Conservation (phyloP, 2,329 filamentous ascomycete species). For the Bimuria novae-zelandiae region DNA sequence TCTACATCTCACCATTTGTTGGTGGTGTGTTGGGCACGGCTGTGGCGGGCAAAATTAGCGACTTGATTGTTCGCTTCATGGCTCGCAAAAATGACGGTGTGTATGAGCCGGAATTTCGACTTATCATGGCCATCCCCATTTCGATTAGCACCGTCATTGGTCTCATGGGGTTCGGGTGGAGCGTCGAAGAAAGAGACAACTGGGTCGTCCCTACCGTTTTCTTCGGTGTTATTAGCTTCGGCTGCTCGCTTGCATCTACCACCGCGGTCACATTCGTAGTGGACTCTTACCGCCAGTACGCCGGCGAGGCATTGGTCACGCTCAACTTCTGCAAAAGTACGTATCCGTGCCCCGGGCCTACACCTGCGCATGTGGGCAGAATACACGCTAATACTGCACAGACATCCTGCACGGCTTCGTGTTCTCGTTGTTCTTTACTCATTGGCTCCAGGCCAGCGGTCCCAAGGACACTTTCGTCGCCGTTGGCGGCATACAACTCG, state of each 20-base stretch:
- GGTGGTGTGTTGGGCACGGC: constrained; percentile 77
- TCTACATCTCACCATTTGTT: constrained; percentile 89
- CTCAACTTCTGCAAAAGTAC: constrained; percentile 88
- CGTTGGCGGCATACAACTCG: constrained; percentile 83
- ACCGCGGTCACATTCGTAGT: constrained; percentile 94
- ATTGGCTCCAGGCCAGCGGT: constrained; percentile 77
- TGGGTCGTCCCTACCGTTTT: constrained; percentile 95
- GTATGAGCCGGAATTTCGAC: constrained; percentile 60
- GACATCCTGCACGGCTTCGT: constrained; percentile 87
- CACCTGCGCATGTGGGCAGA: not conserved
- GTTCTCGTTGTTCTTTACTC: constrained; percentile 73
- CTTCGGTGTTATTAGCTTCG: constrained; percentile 90
- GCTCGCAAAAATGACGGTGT: constrained; percentile 79
- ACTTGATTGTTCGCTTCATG: constrained; percentile 82
- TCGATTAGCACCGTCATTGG: constrained; percentile 78
- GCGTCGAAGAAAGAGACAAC: constrained; percentile 70
- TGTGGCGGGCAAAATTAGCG: constrained; percentile 85
- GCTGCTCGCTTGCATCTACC: constrained; percentile 86
- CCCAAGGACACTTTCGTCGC: constrained; percentile 78
- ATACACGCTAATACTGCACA: constrained; percentile 28
- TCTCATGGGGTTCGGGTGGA: constrained; percentile 97
- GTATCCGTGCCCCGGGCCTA: constrained; percentile 22
- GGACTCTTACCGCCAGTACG: constrained; percentile 90
- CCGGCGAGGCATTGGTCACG: constrained; percentile 90
- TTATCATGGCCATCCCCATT: constrained; percentile 73